Conservation (phyloP, 176 grass and related monocot species). For the Avena sativa region DNA sequence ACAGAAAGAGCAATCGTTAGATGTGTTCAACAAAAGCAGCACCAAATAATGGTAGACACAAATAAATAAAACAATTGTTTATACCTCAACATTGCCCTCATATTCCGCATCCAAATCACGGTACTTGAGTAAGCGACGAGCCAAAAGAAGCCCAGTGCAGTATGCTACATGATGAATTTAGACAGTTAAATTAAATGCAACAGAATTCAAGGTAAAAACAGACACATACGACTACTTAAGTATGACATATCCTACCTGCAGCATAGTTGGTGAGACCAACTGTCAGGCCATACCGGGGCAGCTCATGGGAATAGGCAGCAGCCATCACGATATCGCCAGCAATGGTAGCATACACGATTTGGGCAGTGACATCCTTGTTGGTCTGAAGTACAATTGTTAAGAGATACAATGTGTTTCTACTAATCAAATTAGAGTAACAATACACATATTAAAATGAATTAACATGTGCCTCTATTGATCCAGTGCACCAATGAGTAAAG, state of each 20-base stretch:
- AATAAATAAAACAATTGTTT: background rate
- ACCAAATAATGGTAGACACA: background rate
- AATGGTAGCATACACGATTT: slow-evolving; percentile 61
- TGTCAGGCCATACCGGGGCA: slow-evolving; percentile 68
- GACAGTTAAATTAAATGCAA: background rate
- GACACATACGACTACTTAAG: background rate
- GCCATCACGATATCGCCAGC: slow-evolving; percentile 59
- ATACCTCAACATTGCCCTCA: slow-evolving; percentile 63
- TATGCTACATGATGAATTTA: slow-evolving; percentile 49
- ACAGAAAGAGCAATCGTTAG: background rate
- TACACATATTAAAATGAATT: background rate
- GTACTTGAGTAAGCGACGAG: slow-evolving; percentile 56
- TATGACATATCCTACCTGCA: slow-evolving; percentile 40
- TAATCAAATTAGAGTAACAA: background rate
- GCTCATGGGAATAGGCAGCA: slow-evolving; percentile 66
- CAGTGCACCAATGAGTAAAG: background rate
- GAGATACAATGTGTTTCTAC: background rate
- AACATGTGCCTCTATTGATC: background rate
- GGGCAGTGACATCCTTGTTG: slow-evolving; percentile 64
- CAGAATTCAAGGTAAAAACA: background rate
- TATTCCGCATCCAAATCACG: slow-evolving; percentile 65
- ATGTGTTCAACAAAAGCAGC: background rate
- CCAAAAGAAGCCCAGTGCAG: slow-evolving; percentile 77
- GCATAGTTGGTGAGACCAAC: slow-evolving; percentile 78
- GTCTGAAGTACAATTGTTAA: slow-evolving; percentile 44